Evolutionary conservation across 2,329 filamentous ascomycete species (phyloP), one percentile per base, ranked within the genome.

Genomic region (Aspergillus brunneoviolaceus): DNA sequence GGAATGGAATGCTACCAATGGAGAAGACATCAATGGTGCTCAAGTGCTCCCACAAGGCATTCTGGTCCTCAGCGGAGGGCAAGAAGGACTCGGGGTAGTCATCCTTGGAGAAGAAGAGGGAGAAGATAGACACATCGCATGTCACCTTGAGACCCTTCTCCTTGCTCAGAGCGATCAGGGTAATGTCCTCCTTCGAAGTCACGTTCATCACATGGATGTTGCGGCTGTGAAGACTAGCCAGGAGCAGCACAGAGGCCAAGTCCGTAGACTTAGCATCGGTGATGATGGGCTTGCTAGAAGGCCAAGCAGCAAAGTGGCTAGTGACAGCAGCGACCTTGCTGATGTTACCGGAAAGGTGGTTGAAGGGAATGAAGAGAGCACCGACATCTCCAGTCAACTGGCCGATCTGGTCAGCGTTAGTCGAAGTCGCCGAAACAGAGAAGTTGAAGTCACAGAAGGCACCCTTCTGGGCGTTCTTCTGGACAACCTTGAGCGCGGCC

Each of bases 191-290:
- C 79, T 88, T 90, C 63, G 87, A 89, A n/a, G 88, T 91, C 42
- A 93, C 88, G 54, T 88, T 91, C 55, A 89, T 91, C 66, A 93
- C 89, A 71, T 93, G 90, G 63, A 93, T 87, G 70, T 89, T 90
- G 65, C 90, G 84, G 77, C 81, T 90, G 77, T 93, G 90, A 47
- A 93, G 84, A 71, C 89, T 92, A 39, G 90, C 90, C 64, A 93
- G 82, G 51, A 93, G 81, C 51, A 93, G 81, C 65, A 93, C 89
- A 0, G 90, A 92, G n/a, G 90, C 90, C 60, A 93, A 82, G 70
- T 93, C 90, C 1, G 89, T 91, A 58, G 87, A 86, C 80, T 91
- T 91, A 55, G 90, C 90, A 76, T 93, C 90, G 0, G 90, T 93
- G 69, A 93, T 81, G 68, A 93, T 90, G 53, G 90, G 89, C 80